Evolutionary conservation across 169 alveolate species (phyloP).

Genomic region (Babesia bovis): DNA sequence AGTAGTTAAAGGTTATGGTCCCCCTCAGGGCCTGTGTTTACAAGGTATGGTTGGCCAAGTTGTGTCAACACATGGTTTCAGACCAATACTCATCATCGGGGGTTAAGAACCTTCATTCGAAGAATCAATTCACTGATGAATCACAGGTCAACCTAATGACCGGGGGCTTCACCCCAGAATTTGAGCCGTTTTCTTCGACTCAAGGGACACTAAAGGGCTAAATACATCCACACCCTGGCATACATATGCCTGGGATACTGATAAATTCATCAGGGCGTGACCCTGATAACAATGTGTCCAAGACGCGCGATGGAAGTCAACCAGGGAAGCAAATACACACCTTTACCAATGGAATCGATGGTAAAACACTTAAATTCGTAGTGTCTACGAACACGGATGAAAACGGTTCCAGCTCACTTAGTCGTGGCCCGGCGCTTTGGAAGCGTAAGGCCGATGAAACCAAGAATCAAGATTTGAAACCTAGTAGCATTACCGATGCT

Average conservation of each 20-base stretch:
- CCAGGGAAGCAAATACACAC: too few relatives aligned
- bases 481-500: background rate
- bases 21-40: slow-evolving; percentile 72
- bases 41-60: slow-evolving; percentile 69
- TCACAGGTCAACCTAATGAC: background rate
- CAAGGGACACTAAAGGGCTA: too few relatives aligned
- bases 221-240: too few relatives aligned
- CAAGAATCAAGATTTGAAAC: too few relatives aligned
- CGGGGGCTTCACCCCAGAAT: slow-evolving; percentile 36
- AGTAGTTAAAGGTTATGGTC: background rate
- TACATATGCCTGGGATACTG: slow-evolving; percentile 14
- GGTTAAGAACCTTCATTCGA: slow-evolving; percentile 72
- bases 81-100: slow-evolving; percentile 66
- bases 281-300: too few relatives aligned
- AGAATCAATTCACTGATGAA: slow-evolving; percentile 68
- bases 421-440: background rate
- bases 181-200: slow-evolving; percentile 3
- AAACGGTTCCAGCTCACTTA: background rate
- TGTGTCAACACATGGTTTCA: slow-evolving; percentile 50
- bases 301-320: too few relatives aligned
- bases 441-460: background rate
- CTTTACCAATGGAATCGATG: too few relatives aligned
- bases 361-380: slow-evolving; percentile 13
- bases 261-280: slow-evolving; percentile 11
- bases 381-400: background rate